Evolutionary conservation across 2,329 filamentous ascomycete species (phyloP).

Genomic region (Diplodia mutila): DNA sequence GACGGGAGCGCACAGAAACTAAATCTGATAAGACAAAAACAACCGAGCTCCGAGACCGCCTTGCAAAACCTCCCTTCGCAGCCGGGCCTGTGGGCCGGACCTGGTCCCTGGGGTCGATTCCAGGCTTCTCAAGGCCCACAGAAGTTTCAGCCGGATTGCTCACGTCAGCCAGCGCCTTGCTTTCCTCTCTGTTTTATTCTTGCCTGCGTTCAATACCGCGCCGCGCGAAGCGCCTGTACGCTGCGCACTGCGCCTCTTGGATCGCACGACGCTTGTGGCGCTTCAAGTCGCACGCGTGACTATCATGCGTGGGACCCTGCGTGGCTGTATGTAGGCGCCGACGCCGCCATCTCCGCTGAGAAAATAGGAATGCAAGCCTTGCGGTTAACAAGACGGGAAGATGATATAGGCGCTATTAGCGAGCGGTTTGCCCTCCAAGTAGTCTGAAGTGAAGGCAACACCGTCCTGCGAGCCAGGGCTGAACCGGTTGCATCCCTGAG

Average conservation of each 20-base stretch:
- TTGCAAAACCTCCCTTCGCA: too few relatives aligned
- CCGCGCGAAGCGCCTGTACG: not conserved
- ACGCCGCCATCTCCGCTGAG: not conserved
- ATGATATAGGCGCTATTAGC: not conserved
- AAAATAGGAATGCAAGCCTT: not conserved
- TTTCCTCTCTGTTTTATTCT: not conserved
- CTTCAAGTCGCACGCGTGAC: not conserved
- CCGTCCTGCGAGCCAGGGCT: not conserved
- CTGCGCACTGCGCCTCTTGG: not conserved
- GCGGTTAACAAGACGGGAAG: not conserved
- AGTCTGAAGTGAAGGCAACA: not conserved
- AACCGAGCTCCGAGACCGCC: not conserved
- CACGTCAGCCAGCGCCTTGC: not conserved
- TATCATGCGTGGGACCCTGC: not conserved
- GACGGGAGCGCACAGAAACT: not conserved
- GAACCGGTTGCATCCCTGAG: not conserved
- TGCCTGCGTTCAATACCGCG: not conserved
- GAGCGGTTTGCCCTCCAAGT: not conserved
- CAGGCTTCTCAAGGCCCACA: not conserved
- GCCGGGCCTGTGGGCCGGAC: not conserved
- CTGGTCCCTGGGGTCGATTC: too few relatives aligned
- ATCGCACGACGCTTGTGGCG: not conserved
- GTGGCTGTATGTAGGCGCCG: slow-evolving; percentile 2
- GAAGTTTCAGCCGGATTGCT: not conserved
- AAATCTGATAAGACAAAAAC: slow-evolving; percentile 15